Conservation (phyloP, 2,329 filamentous ascomycete genomes). For the Ophiostoma montium region DNA sequence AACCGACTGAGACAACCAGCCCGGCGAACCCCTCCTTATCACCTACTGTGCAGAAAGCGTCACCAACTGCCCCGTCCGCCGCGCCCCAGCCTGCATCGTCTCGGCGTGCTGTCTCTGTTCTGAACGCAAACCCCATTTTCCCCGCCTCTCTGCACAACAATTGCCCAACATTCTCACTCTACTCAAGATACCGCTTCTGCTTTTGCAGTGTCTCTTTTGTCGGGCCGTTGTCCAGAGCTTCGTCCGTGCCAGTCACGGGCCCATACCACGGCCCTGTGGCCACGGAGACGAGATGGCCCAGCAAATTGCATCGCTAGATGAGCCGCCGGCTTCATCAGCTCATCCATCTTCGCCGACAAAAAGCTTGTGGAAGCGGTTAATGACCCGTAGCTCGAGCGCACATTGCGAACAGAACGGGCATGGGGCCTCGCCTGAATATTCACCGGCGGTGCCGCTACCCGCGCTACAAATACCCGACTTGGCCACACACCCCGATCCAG, state of each 20-base stretch:
- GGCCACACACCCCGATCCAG: background rate
- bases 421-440: background rate
- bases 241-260: too few species aligned
- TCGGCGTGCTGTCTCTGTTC: background rate
- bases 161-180: too few species aligned
- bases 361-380: constrained; percentile 11
- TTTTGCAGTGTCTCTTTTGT: too few species aligned
- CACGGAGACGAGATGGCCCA: constrained; percentile 7
- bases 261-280: background rate
- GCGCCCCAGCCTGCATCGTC: background rate
- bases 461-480: background rate
- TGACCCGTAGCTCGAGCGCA: constrained; percentile 5
- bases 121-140: background rate
- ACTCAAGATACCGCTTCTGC: too few species aligned
- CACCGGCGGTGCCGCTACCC: background rate
- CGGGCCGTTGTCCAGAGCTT: too few species aligned
- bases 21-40: background rate
- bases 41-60: background rate
- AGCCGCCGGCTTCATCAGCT: constrained; percentile 10
- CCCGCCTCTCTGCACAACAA: too few species aligned
- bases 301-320: background rate
- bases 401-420: background rate
- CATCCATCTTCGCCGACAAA: constrained; percentile 14
- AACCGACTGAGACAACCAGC: background rate
- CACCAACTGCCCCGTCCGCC: background rate